Conservation (phyloP, 225 moss, liverwort and hornwort species). For the Marchantia paleacea region DNA sequence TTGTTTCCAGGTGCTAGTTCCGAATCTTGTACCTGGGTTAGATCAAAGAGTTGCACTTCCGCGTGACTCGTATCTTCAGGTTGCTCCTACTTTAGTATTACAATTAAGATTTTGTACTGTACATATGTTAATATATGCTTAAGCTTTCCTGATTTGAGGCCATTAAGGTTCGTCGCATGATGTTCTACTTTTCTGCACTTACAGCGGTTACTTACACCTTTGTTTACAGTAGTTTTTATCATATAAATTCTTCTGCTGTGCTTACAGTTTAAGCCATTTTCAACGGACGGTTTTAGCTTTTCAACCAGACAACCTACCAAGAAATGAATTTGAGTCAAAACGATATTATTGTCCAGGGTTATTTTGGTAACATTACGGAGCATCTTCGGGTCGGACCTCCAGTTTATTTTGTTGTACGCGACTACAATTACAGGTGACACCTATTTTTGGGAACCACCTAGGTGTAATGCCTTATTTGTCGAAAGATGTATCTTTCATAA, state of each 20-base stretch:
- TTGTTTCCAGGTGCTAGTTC: slow-evolving; percentile 59
- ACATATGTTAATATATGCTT: not conserved
- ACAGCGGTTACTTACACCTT: not conserved
- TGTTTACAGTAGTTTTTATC: too few species aligned
- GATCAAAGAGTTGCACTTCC: slow-evolving; percentile 90
- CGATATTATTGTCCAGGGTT: slow-evolving; percentile 55
- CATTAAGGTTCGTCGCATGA: not conserved
- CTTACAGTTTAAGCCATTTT: too few species aligned
- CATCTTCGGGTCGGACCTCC: slow-evolving; percentile 95
- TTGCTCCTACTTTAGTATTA: slow-evolving; percentile 9
- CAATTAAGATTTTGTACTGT: not conserved
- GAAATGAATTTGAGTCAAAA: not conserved
- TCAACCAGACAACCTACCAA: not conserved
- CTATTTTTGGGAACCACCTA: too few species aligned
- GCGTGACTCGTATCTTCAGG: slow-evolving; percentile 99
- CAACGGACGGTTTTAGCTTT: not conserved
- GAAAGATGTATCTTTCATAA: not conserved
- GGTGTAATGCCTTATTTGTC: too few species aligned
- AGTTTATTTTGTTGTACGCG: slow-evolving; percentile 83
- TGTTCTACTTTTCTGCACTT: not conserved
- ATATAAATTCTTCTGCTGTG: too few species aligned
- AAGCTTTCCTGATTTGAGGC: not conserved
- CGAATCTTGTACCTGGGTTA: slow-evolving; percentile 77
- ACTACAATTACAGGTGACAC: slow-evolving; percentile 85
- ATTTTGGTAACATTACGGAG: slow-evolving; percentile 89